These are phyloP conservation scores for Olyra latifolia DNA, from an alignment of 176 grass and related monocot genomes.

Conservation along the genomic window DNA sequence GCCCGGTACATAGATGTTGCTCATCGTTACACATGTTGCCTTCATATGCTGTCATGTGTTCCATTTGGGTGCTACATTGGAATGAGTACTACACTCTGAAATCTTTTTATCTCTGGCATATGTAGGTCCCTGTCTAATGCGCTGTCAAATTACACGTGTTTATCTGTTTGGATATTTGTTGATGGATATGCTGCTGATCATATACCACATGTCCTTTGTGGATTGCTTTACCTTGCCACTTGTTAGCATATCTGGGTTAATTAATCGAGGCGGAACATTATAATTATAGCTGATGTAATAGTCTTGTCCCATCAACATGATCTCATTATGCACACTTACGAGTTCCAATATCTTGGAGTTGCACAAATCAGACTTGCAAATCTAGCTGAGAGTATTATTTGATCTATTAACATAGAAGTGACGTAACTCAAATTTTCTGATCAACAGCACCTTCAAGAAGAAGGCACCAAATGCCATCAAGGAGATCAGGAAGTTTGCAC, in stretches of 20 bases:
- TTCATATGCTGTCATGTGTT: conserved; percentile 45
- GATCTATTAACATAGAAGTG: background rate
- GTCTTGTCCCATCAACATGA: background rate
- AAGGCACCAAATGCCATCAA: conserved; percentile 90
- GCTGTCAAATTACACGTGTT: background rate
- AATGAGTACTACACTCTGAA: background rate
- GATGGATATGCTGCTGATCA: background rate
- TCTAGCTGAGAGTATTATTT: background rate
- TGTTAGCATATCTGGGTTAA: background rate
- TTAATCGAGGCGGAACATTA: background rate
- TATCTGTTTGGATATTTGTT: background rate
- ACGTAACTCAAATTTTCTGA: background rate
- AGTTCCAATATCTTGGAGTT: background rate
- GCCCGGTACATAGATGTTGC: conserved; percentile 23
- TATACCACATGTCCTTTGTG: background rate
- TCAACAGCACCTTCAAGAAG: conserved; percentile 87
- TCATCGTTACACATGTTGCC: conserved; percentile 37
- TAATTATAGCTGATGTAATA: too few species aligned
- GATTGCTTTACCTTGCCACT: background rate
- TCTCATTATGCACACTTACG: background rate
- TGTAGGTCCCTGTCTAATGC: background rate
- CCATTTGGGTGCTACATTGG: conserved; percentile 39
- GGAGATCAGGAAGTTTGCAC: conserved; percentile 88
- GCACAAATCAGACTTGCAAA: background rate
- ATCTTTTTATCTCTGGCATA: too few species aligned